These are phyloP conservation scores for Trichoderma sp. DNA, from an alignment of 2,329 filamentous ascomycete genomes.

Conservation along the genomic window DNA sequence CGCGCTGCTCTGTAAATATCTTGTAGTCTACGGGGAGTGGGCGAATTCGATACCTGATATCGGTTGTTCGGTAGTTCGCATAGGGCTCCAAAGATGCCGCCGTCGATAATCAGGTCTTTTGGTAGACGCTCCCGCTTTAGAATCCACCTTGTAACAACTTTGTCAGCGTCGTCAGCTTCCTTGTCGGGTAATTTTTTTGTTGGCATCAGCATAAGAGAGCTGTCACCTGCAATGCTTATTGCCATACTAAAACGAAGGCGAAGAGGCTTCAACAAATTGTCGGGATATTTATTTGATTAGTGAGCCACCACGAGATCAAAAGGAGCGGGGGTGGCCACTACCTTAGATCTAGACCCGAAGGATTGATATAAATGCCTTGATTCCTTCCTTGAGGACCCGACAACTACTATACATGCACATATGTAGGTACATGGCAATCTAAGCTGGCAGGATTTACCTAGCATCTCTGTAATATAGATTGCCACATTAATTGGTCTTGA, in stretches of 20 bases:
- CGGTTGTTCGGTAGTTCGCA: slow-evolving; percentile 23
- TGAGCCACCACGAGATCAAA: neutral
- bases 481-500: neutral
- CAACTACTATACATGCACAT: too few relatives aligned
- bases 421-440: neutral
- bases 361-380: neutral
- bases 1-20: neutral
- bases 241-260: neutral
- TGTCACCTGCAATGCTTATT: neutral
- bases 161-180: neutral
- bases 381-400: neutral
- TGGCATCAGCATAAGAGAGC: neutral
- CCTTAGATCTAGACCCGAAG: neutral
- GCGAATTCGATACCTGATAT: slow-evolving; percentile 14
- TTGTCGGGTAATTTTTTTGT: neutral
- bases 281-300: neutral
- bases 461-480: neutral
- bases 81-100: neutral
- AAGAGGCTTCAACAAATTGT: neutral
- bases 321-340: slow-evolving; percentile 2
- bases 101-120: neutral
- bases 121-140: neutral
- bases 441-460: neutral
- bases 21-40: neutral
- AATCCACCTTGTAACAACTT: neutral